phyloP scores from a whole-genome alignment of 768 basidiomycete species.

The Udeniomyces megalosporus region DNA sequence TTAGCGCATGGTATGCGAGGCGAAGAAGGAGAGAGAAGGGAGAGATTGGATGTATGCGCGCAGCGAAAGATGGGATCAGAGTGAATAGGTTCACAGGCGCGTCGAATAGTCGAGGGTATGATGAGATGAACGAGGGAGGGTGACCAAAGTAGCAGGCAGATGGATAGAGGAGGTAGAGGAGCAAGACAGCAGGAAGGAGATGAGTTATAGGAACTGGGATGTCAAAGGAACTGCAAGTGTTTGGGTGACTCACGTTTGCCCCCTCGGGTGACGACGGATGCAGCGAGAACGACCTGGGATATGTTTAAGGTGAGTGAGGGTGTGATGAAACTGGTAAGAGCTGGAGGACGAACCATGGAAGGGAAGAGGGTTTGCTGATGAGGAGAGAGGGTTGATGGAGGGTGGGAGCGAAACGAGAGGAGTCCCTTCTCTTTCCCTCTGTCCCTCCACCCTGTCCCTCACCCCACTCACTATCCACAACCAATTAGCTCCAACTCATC shows the following conservation, averaged over 20 bases:
- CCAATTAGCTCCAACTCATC: neutral
- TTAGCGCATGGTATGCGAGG: neutral
- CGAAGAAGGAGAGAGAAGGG: neutral
- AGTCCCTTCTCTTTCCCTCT: neutral
- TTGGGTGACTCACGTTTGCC: slow-evolving; percentile 53
- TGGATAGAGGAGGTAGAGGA: neutral
- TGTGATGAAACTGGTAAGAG: too few relatives aligned
- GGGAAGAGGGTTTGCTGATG: neutral
- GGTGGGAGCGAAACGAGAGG: neutral
- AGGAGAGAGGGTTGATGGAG: neutral
- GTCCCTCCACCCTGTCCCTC: neutral
- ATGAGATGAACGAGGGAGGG: neutral
- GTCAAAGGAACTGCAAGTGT: neutral
- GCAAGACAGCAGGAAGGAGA: neutral
- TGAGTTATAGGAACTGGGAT: neutral
- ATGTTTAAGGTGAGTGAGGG: neutral
- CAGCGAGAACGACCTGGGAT: slow-evolving; percentile 69
- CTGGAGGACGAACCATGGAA: neutral
- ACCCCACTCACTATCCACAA: neutral
- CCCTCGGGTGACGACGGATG: slow-evolving; percentile 86
- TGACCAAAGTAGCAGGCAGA: neutral
- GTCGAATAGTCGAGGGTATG: too few relatives aligned
- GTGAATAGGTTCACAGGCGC: neutral
- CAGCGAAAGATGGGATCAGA: neutral
- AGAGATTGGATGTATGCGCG: neutral